phyloP scores from a whole-genome alignment of 2,329 filamentous ascomycete genomes.

The Epichloe baconii region DNA sequence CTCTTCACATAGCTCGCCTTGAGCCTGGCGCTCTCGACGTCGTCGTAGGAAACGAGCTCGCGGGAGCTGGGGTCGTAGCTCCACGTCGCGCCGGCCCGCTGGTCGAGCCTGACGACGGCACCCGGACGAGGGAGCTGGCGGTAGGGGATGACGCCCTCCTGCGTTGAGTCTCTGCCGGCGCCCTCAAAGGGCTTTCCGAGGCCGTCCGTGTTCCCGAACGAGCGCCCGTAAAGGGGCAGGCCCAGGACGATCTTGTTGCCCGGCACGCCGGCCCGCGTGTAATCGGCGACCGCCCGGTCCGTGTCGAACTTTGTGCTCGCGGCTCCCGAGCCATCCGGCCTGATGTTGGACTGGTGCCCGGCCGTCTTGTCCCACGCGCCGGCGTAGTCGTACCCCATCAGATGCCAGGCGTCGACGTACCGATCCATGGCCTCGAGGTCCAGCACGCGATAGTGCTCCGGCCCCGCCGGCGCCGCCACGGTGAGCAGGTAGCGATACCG shows the following conservation, averaged over 20 bases:
- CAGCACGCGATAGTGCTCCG: constrained; percentile 35
- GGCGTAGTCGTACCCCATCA: constrained; percentile 60
- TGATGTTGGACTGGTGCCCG: constrained; percentile 61
- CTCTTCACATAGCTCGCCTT: constrained; percentile 54
- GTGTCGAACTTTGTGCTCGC: constrained; percentile 56
- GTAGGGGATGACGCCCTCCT: constrained; percentile 60
- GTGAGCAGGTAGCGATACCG: constrained; percentile 37
- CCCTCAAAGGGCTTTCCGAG: constrained; percentile 51
- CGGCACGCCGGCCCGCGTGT: constrained; percentile 39
- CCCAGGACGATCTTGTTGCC: constrained; percentile 58
- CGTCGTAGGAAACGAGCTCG: constrained; percentile 61
- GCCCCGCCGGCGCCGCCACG: constrained; percentile 35
- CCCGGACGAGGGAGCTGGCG: constrained; percentile 53
- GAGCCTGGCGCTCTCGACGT: constrained; percentile 36
- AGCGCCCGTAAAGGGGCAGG: constrained; percentile 68
- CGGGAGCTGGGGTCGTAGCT: constrained; percentile 47
- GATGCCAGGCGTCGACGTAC: constrained; percentile 44
- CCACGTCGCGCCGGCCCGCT: constrained; percentile 50
- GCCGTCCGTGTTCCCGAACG: constrained; percentile 55
- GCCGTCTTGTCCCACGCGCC: constrained; percentile 51
- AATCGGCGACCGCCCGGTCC: constrained; percentile 44
- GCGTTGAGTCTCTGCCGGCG: constrained; percentile 42
- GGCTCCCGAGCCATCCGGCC: constrained; percentile 35
- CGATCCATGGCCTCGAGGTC: constrained; percentile 40
- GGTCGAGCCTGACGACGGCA: constrained; percentile 43